These are phyloP conservation scores for Talaromyces islandicus DNA, from an alignment of 2,329 filamentous ascomycete species.

Conservation along the genomic window DNA sequence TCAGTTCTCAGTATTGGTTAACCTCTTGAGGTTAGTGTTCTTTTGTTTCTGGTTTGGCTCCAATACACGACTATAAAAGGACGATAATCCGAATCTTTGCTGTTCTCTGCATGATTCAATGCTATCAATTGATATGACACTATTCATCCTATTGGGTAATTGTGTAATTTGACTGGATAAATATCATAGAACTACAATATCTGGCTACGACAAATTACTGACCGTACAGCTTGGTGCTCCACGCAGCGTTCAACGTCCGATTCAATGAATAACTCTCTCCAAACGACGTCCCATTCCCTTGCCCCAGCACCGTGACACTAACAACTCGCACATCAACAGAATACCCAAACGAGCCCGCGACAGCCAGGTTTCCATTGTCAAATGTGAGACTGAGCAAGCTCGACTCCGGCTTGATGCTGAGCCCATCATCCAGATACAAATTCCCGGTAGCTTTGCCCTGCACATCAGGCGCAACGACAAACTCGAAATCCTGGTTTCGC, in stretches of 20 bases:
- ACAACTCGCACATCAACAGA: conserved; percentile 23
- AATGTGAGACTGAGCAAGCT: conserved; percentile 55
- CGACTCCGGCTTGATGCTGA: conserved; percentile 58
- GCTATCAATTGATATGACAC: too few relatives aligned
- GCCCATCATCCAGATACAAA: conserved; percentile 74
- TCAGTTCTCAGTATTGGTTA: too few relatives aligned
- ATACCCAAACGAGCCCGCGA: conserved; percentile 24
- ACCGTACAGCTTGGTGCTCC: background rate
- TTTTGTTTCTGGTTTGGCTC: too few relatives aligned
- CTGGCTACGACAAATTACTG: background rate
- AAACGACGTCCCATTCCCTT: conserved; percentile 27
- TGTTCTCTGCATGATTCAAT: background rate
- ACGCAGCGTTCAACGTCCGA: background rate
- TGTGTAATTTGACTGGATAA: too few relatives aligned
- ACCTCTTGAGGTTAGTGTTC: too few relatives aligned
- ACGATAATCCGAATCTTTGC: too few relatives aligned
- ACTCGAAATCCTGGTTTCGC: conserved; percentile 59
- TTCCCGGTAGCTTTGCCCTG: conserved; percentile 60
- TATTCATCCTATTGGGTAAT: too few relatives aligned
- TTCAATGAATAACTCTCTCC: background rate
- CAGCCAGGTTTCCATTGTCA: conserved; percentile 34
- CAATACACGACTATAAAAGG: too few relatives aligned
- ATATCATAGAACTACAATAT: too few relatives aligned
- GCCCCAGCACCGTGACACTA: conserved; percentile 31
- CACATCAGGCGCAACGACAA: conserved; percentile 61